Conservation (phyloP, 257 asterid genomes). For the Primulina huaijiensis region DNA sequence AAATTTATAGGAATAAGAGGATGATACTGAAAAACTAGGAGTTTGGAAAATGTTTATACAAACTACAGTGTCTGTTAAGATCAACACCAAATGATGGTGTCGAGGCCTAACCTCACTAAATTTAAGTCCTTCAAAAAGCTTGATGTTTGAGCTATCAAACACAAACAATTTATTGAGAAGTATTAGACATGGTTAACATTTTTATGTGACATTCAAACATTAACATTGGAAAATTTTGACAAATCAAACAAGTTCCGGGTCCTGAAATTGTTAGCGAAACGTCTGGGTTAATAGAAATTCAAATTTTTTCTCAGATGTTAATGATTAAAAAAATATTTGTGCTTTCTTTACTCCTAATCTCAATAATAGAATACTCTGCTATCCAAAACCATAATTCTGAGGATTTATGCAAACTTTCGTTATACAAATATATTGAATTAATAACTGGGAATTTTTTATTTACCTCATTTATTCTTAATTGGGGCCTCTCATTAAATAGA, state of each 20-base stretch:
- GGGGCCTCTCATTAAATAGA: slow-evolving; percentile 31
- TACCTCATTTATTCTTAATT: slow-evolving; percentile 5
- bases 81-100: background rate
- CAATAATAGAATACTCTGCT: background rate
- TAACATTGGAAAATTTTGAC: background rate
- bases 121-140: background rate
- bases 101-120: background rate
- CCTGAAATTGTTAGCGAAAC: background rate
- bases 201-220: background rate
- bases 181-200: too few species aligned
- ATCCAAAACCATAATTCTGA: background rate
- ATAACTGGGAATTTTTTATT: background rate
- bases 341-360: background rate
- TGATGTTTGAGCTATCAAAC: background rate
- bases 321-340: background rate
- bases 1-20: background rate
- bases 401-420: too few species aligned
- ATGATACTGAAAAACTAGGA: background rate
- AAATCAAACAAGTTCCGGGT: background rate
- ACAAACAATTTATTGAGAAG: background rate
- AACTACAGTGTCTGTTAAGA: background rate
- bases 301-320: background rate
- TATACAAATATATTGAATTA: background rate
- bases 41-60: background rate
- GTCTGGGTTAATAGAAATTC: background rate